Base-by-base conservation (phyloP, 768 basidiomycete species). In the Hydnomerulius pinastri region DNA sequence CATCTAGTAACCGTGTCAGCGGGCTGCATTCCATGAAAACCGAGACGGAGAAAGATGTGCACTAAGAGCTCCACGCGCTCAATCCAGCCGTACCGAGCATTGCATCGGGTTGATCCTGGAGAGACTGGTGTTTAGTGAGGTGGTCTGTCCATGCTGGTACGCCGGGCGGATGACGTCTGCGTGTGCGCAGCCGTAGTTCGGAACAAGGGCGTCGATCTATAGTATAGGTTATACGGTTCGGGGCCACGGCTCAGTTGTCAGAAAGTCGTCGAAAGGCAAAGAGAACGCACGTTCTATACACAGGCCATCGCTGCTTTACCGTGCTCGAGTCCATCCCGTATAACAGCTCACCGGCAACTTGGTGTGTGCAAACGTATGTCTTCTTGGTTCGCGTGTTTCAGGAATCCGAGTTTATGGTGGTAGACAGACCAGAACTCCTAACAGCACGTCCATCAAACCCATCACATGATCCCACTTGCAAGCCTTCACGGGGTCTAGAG, bases 341-440 rank as follows among this genome's bases (percentile, higher is more conserved):
- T 15, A 79, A 60, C 38, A 80, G 48, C 5, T 70, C 78, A 32
- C 76, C 68, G 0, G 76, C 73, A 18, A 77, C 76, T 50, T 78
- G 75, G 50, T 76, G 72, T 32, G 78, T 79, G 24, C 78, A 66
- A n/a, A 69, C 71, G 46, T 73, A 75, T 71, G 20, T 76, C 71
- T 11, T 61, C 48, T 13, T 64, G 53, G 33, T 71, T 59, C 13
- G 75, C 72, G 0, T 41, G 50, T 9, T 64, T 48, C 48, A 79
- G 55, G 51, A 77, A 76, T 2, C 64, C 68, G 11, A 77, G 56
- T 43, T 56, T 60, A 23, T 59, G 55, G 35, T 65, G 61, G 56
- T 78, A 79, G 13, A 79, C 72, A 2, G 66, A 68, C 71, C 73
- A 76, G 55, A 79, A 71, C 51, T 79, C 77, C 78, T 79, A 39